A percentile compares a stretch with the other conserved stretches of the same genome.
Evolutionary conservation across 1,284 basidiomycete species (phyloP).

Genomic region (Moesziomyces sp.): DNA sequence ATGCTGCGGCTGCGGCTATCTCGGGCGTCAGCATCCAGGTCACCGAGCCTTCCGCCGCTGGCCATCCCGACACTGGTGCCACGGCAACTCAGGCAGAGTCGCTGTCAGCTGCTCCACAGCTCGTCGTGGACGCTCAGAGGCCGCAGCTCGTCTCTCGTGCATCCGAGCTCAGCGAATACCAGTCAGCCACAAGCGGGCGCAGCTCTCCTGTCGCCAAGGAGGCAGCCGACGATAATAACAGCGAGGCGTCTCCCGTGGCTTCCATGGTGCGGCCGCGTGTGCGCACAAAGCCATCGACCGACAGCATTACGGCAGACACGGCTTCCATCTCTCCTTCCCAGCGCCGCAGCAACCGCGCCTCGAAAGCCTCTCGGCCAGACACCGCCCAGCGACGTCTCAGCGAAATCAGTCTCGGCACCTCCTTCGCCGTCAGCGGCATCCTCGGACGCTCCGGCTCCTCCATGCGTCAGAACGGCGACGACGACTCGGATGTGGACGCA

Average conservation of each 20-base stretch:
- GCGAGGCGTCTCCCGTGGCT: constrained; percentile 16
- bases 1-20: constrained; percentile 7
- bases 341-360: constrained; percentile 23
- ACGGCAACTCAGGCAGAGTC: constrained; percentile 3
- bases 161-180: constrained; percentile 37
- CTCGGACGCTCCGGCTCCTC: constrained; percentile 21
- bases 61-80: neutral
- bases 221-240: constrained; percentile 11
- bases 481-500: constrained; percentile 46
- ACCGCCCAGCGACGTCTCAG: constrained; percentile 50
- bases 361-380: constrained; percentile 31
- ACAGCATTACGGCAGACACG: constrained; percentile 6
- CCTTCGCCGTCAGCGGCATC: constrained; percentile 56
- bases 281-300: constrained; percentile 4
- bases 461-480: constrained; percentile 28
- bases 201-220: constrained; percentile 24
- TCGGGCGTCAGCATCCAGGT: constrained; percentile 30
- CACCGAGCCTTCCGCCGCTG: constrained; percentile 8
- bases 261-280: constrained; percentile 8
- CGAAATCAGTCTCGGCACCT: constrained; percentile 56
- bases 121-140: constrained; percentile 2
- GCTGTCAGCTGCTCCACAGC: constrained; percentile 7
- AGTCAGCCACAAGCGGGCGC: constrained; percentile 38
- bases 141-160: constrained; percentile 27
- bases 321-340: constrained; percentile 29